These are phyloP conservation scores for Quercus agrifolia DNA, from an alignment of 306 rosid genomes.

Conservation along the genomic window DNA sequence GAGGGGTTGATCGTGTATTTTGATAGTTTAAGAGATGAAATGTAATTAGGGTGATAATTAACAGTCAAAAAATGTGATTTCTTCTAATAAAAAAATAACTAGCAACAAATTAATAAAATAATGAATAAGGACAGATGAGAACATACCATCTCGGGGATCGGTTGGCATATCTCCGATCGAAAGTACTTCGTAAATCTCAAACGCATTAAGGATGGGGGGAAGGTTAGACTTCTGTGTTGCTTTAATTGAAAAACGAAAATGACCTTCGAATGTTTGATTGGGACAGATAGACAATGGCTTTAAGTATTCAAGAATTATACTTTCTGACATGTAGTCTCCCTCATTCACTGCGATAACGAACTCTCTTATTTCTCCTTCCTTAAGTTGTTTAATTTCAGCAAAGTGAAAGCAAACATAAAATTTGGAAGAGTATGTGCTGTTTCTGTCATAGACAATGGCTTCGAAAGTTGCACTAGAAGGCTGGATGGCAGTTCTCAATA, in stretches of 20 bases:
- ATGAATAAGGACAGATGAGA: too few species aligned
- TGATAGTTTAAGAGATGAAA: too few species aligned
- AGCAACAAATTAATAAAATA: too few species aligned
- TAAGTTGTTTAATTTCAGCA: slow-evolving; percentile 37
- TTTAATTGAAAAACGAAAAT: background rate
- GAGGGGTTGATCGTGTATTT: too few species aligned
- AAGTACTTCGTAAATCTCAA: slow-evolving; percentile 22
- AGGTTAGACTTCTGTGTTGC: slow-evolving; percentile 26
- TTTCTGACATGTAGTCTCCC: background rate
- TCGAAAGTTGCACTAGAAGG: slow-evolving; percentile 1
- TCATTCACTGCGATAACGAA: slow-evolving; percentile 26
- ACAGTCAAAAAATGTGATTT: too few species aligned
- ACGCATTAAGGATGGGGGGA: slow-evolving; percentile 51
- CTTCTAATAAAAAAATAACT: too few species aligned
- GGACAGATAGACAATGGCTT: background rate
- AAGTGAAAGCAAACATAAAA: slow-evolving; percentile 37
- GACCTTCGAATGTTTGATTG: background rate
- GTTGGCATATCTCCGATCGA: background rate
- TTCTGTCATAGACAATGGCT: background rate
- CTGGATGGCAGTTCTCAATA: too few species aligned
- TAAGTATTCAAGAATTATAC: slow-evolving; percentile 29
- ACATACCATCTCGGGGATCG: too few species aligned
- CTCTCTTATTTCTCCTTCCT: slow-evolving; percentile 24
- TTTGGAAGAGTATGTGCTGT: background rate
- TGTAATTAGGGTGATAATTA: too few species aligned